Evolutionary conservation across 2,329 filamentous ascomycete species (phyloP), one percentile per base, ranked within the genome.

Genomic region (Ophiocordyceps sinensis): DNA sequence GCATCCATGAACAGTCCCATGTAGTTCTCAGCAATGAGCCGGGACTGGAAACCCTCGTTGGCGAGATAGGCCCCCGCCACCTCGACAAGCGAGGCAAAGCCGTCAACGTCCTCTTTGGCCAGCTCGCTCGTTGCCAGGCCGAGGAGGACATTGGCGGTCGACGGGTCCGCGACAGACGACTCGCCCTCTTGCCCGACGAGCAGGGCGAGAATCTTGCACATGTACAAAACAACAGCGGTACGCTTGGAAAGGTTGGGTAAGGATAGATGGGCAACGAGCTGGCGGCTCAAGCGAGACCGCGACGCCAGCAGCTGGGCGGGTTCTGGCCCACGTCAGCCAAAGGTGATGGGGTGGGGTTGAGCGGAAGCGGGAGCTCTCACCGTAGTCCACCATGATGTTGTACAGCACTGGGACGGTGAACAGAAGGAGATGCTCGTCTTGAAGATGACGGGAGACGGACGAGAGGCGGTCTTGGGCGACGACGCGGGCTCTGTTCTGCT

Each of bases 371-470:
- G 23, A 23, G 23, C 23, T 23, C 65, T 58, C 53, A 79, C 75
- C 73, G 51, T 77, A 79, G 52, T 81, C 77, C 13, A 79, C 67
- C 41, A 75, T 68, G 38, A 78, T 65, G 50, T 81, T 81, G 55
- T 71, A 77, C 4, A 80, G 57, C 8, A 79, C 77, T 0, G 75
- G 72, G 34, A 79, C 67, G 30, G 66, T 64, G 51, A 74, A 73
- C 0, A 64, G 56, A 8, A 76, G 55, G 15, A 78, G 48, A 0
- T 58, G 54, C 38, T 73, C 65, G 31, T 73, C 55, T 13, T 58
- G 47, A 9, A 79, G 55, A 30, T 73, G 62, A 3, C 57, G 48
- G 28, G 74, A 66, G 42, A 81, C 61, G 28, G 60, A 56, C 3
- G 58, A 50, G 12, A 80, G 51, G 21, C 65, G 63, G 37, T 65